Evolutionary conservation across 306 rosid genomes (phyloP).

Genomic region (Dalbergia oliveri): DNA sequence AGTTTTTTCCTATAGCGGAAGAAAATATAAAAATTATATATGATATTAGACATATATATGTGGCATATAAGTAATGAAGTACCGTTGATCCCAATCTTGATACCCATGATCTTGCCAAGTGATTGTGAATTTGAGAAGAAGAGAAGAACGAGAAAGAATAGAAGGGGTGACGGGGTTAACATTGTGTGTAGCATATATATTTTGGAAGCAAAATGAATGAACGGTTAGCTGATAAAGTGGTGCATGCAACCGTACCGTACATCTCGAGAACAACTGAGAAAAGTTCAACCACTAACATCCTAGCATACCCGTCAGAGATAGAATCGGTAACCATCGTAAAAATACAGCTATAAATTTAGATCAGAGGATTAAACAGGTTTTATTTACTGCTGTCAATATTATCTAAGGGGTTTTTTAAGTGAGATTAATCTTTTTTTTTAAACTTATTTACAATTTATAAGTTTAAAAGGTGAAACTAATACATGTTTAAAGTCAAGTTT

Average conservation of each 20-base stretch:
- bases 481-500: too few species aligned
- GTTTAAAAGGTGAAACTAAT: too few species aligned
- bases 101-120: constrained; percentile 10
- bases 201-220: not conserved
- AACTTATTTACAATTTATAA: too few species aligned
- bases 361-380: not conserved
- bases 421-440: too few species aligned
- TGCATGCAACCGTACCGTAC: not conserved
- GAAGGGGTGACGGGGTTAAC: not conserved
- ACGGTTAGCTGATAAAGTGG: not conserved
- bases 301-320: not conserved
- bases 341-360: not conserved
- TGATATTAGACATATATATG: not conserved
- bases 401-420: too few species aligned
- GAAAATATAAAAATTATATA: too few species aligned
- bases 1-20: too few species aligned
- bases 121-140: not conserved
- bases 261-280: constrained; percentile 10
- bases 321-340: not conserved
- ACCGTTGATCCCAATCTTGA: constrained; percentile 91
- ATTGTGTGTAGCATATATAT: not conserved
- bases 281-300: not conserved
- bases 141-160: not conserved
- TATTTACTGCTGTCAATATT: too few species aligned
- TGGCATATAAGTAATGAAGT: not conserved